These are phyloP conservation scores for Diplodia mutila DNA, from an alignment of 2,329 filamentous ascomycete species.

Conservation along the genomic window DNA sequence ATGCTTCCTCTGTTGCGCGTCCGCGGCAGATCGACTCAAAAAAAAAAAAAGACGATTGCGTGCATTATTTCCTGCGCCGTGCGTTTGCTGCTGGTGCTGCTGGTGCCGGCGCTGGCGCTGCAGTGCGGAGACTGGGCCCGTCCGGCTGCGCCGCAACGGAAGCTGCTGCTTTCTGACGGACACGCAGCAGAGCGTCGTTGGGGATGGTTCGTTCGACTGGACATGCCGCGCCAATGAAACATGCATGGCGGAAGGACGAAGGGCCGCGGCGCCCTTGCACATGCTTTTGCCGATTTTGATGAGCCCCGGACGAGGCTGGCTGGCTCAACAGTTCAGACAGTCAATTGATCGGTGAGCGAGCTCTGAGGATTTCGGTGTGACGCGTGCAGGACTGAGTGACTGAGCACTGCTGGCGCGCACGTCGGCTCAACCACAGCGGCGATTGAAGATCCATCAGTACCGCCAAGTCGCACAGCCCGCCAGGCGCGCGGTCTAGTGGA, in stretches of 20 bases:
- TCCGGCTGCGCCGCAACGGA: conserved; percentile 1
- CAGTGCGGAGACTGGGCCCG: background rate
- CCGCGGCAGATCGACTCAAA: background rate
- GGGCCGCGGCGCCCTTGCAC: conserved; percentile 15
- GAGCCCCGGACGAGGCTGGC: conserved; percentile 6
- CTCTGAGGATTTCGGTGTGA: conserved; percentile 16
- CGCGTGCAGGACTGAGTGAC: background rate
- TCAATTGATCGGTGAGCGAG: background rate
- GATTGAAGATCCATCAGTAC: conserved; percentile 5
- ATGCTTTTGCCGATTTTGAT: conserved; percentile 21
- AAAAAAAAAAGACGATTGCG: background rate
- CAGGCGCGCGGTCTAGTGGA: background rate
- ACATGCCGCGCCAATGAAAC: conserved; percentile 12
- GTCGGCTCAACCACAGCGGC: conserved; percentile 10
- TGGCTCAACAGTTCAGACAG: conserved; percentile 6
- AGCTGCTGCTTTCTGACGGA: conserved; percentile 3
- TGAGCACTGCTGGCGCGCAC: background rate
- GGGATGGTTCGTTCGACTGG: background rate
- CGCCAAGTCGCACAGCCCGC: conserved; percentile 9
- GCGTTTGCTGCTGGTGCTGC: background rate
- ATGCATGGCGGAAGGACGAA: conserved; percentile 11
- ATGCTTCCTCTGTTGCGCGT: background rate
- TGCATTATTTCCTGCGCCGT: conserved; percentile 1
- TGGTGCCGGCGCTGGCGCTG: background rate
- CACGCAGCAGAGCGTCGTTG: background rate